Evolutionary conservation across 140 eudicot species (phyloP), one percentile per base, ranked within the genome.

Genomic region (Erigeron philadelphicus): DNA sequence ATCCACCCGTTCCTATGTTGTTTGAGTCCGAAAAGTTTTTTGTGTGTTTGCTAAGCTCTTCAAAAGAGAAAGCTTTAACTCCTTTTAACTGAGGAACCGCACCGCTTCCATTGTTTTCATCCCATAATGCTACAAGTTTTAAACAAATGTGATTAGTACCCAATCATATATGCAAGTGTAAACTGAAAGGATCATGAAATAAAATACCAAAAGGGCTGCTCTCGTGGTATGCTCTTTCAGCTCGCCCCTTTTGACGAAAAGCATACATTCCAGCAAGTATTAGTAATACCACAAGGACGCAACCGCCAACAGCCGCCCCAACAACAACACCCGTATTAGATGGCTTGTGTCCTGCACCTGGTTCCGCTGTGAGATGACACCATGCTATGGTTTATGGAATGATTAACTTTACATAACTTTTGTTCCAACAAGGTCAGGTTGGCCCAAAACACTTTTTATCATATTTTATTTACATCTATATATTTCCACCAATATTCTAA

Each of bases 1-100:
- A 94, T 23, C 90, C 97, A 44, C 99, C 99, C 3, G 89, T 67
- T 72, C 97, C 99, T 70, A 94, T 72, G 61, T 66, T 80, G 75
- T 85, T 89, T 10, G 70, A 48, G 56, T 87, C 97, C 23, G 97
- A 79, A 58, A 94, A 94, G 58, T 87, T 87, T 68, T 85, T 85
- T 18, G 99, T 87, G 80, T 25, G 76, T 76, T 64, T 84, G 73
- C 73, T 87, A 72, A 89, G 83, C 75, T 85, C 97, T 49, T 79
- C 89, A 71, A 80, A 86, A 5, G 97, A 76, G 79, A 93, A 89
- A 70, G 64, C 49, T 68, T 80, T 83, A 25, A 89, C 84, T 70
- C 99, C 97, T 83, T 77, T 82, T 10, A 89, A 47, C 76, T 85
- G 95, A 19, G 95, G 93, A 72, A 82, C 83, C 0, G 80, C 86